phyloP scores from a whole-genome alignment of 257 asterid genomes.

The Euphrasia confusa region DNA sequence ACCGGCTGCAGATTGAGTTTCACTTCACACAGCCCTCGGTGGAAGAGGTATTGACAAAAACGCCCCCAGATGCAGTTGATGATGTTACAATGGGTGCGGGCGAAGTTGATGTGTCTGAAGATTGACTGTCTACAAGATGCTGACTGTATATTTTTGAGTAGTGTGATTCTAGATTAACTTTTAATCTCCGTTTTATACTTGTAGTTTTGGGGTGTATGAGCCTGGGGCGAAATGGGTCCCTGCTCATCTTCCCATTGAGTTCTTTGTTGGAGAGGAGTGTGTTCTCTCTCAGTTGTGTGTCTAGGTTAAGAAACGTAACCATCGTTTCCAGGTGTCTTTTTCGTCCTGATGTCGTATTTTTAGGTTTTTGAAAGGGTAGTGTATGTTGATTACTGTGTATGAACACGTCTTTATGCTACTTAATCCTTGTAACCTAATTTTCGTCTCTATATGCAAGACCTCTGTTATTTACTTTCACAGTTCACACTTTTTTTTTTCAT shows the following conservation, averaged over 20 bases:
- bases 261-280: conserved; percentile 18
- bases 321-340: conserved; percentile 16
- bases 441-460: conserved; percentile 8
- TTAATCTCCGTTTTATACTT: conserved; percentile 7
- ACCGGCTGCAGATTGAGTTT: conserved; percentile 86
- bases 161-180: conserved; percentile 34
- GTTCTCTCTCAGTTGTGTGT: conserved; percentile 16
- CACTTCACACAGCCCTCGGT: conserved; percentile 46
- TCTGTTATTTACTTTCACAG: conserved; percentile 2
- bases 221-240: conserved; percentile 27
- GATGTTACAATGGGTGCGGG: conserved; percentile 13
- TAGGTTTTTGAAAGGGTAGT: conserved; percentile 11
- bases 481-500: not conserved
- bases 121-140: conserved; percentile 16
- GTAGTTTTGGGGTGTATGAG: conserved; percentile 28
- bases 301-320: conserved; percentile 21
- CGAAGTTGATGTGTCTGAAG: conserved; percentile 11
- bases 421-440: conserved; percentile 22
- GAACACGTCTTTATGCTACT: conserved; percentile 16
- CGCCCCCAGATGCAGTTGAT: conserved; percentile 12
- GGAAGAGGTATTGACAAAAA: not conserved
- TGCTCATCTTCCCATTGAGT: conserved; percentile 24
- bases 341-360: conserved; percentile 16
- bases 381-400: conserved; percentile 11
- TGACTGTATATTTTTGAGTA: conserved; percentile 32